Base-by-base conservation (phyloP, 768 basidiomycete genomes). In the Lactarius sp. region DNA sequence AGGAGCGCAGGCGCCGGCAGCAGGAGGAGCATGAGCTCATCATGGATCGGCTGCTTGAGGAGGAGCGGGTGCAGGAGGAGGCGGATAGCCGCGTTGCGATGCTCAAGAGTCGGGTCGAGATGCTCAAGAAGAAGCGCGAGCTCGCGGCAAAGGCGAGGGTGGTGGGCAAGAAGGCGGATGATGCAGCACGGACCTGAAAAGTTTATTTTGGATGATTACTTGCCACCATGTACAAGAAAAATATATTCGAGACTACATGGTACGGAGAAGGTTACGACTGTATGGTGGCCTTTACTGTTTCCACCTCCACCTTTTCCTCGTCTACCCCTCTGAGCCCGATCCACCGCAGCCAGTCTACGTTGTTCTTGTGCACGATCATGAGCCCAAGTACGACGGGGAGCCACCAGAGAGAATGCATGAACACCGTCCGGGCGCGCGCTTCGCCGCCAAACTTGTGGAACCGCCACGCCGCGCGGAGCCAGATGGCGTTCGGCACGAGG, bases 301-400 rank as follows among this genome's bases (percentile, higher is more conserved):
- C 34, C 13, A 14, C 44, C 4, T 27, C 46, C 47, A 46, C 56
- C 27, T 67, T 20, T 42, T 63, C 62, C 27, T 61, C 56, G 9
- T 59, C 62, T 1, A 13, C 9, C 20, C 67, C 67, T 31, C 34
- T 22, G 10, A 81, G 55, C 9, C 83, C 81, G 9, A 85, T 37
- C 86, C 86, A 88, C 51, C 82, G 76, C 31, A 79, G 69, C 92
- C 91, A 94, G 67, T 88, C 85, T 69, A 90, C 78, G 0, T 90
- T 89, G 70, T 87, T 85, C 77, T 98, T 98, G 75, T 96, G 94
- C 60, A 90, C 78, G 92, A 99, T 94, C 90, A 95, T 94, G 68
- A 98, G 77, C 3, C 86, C 93, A 65, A 98, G 79, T 6, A 98
- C 78, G 6, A 89, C 87, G 0, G 96, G 96, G 47, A 98, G 73